Base-by-base conservation (phyloP, 352 stramenopile species). In the Aphanomyces stellatus region DNA sequence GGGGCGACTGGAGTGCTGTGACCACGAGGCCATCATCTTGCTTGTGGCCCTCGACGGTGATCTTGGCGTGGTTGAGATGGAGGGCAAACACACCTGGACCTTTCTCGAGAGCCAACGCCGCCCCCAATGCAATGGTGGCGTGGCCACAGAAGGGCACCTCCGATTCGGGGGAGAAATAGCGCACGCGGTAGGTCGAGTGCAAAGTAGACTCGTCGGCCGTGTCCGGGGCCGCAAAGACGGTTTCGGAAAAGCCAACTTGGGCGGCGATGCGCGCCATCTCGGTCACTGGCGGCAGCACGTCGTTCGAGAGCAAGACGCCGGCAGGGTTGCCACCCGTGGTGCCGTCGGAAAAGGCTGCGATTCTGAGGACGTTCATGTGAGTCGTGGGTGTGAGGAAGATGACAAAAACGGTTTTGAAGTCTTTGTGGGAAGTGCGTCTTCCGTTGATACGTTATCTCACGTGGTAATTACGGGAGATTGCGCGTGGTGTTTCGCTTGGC, bases 101-200 rank as follows among this genome's bases (percentile, higher is more conserved):
- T 7, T 57, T 22, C 25, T 33, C 19, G 11, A 34, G 19, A 1
- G 49, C 49, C 25, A 57, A 37, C 6, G 49, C 49, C 11, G 49
- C 49, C 7, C 49, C 49, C 6, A 57, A 24, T 11, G 49, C 49
- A 57, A 57, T 57, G 0, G 49, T 57, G n/a, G 49, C 49, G 27
- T 57, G 49, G 49, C 49, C 49, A 30, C 49, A 57, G 49, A 57
- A 57, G 17, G 49, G 49, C 10, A 57, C 49, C 49, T 57, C 49
- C 25, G 49, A 57, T 30, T 57, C 49, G 27, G 49, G 49, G 22
- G 49, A 57, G 33, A 57, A 57, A 24, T 57, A 57, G 13, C 49
- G 49, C 22, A 57, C 49, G 22, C 49, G 49, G 22, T n/a, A 57
- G 15, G 25, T 22, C n/a, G n/a, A n/a, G n/a, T n/a, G n/a, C n/a